Conservation (phyloP, 352 stramenopile genomes). For the Albugo laibachii region DNA sequence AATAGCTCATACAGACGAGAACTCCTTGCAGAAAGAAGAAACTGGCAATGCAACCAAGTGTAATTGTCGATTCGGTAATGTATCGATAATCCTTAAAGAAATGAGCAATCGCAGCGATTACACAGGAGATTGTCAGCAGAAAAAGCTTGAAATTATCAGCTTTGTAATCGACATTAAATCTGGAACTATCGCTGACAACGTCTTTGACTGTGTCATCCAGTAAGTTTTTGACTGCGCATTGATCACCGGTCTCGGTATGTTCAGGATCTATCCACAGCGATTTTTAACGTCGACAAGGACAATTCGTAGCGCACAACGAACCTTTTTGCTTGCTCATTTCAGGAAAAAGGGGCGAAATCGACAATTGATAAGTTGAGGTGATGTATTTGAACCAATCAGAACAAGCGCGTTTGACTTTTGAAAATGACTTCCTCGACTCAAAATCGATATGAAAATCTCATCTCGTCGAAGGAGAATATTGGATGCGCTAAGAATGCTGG, state of each 20-base stretch:
- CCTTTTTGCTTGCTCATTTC: too few relatives aligned
- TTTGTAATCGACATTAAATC: conserved; percentile 43
- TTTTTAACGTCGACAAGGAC: too few relatives aligned
- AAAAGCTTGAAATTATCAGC: conserved; percentile 74
- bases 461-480: too few relatives aligned
- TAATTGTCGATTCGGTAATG: background rate
- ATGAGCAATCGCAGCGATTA: conserved; percentile 39
- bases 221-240: conserved; percentile 74
- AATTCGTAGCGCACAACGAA: too few relatives aligned
- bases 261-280: too few relatives aligned
- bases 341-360: too few relatives aligned
- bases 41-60: conserved; percentile 9
- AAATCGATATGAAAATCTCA: too few relatives aligned
- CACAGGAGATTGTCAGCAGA: conserved; percentile 43
- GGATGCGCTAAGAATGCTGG: too few relatives aligned
- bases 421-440: too few relatives aligned
- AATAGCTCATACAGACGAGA: conserved; percentile 9
- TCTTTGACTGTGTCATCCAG: conserved; percentile 65
- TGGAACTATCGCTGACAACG: conserved; percentile 35
- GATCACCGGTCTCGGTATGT: conserved; percentile 57
- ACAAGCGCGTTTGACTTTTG: too few relatives aligned
- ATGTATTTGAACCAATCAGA: too few relatives aligned
- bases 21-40: conserved; percentile 71
- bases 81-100: conserved; percentile 30
- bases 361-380: too few relatives aligned